phyloP scores from a whole-genome alignment of 345 rosid species.

The Boechera retrofracta region DNA sequence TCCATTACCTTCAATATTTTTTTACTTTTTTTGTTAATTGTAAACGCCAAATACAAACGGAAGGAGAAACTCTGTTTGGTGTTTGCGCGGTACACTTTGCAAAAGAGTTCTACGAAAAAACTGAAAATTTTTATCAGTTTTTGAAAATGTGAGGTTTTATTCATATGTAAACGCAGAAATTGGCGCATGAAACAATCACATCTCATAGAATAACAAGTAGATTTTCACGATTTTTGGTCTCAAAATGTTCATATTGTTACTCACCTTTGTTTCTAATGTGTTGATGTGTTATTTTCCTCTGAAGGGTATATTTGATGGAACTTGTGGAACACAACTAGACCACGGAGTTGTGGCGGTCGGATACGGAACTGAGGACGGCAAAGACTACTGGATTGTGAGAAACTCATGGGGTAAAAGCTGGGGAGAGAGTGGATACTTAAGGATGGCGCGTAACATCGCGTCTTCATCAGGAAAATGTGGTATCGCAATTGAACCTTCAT shows the following conservation, averaged over 20 bases:
- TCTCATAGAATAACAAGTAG: neutral
- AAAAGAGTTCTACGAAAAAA: neutral
- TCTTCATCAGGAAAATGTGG: slow-evolving; percentile 76
- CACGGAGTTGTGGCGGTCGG: slow-evolving; percentile 92
- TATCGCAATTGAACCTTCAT: slow-evolving; percentile 85
- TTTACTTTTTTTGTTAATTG: no score
- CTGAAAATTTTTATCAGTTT: no score
- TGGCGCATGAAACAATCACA: no score
- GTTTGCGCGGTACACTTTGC: neutral
- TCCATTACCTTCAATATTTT: no score
- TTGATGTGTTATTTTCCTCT: neutral
- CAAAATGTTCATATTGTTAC: slow-evolving; percentile 14
- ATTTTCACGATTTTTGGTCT: neutral
- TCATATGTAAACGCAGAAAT: neutral
- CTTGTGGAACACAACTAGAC: slow-evolving; percentile 78
- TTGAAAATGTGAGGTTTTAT: neutral
- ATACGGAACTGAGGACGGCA: slow-evolving; percentile 78
- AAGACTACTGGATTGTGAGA: slow-evolving; percentile 81
- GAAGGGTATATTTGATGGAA: slow-evolving; percentile 81
- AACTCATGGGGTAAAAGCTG: slow-evolving; percentile 89
- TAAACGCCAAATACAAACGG: neutral
- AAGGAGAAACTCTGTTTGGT: neutral
- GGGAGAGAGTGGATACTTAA: slow-evolving; percentile 88
- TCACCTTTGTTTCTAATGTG: neutral
- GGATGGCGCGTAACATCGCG: slow-evolving; percentile 64